Conservation (phyloP, 2,329 filamentous ascomycete genomes). For the Hymenoscyphus fructigenus region DNA sequence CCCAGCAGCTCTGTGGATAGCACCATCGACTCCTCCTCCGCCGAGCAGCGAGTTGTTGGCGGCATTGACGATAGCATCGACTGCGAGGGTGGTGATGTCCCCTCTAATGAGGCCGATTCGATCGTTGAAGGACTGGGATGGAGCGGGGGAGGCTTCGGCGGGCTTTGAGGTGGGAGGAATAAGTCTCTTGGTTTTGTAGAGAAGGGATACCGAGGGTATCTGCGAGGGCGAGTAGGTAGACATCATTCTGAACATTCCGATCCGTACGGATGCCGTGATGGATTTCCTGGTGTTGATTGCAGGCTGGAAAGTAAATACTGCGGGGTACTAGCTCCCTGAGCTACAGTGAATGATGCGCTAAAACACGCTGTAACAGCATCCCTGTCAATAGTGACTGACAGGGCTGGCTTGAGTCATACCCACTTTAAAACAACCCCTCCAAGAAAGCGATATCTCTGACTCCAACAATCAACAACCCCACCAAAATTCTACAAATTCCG, state of each 20-base stretch:
- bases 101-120: slow-evolving; percentile 68
- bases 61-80: slow-evolving; percentile 90
- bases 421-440: slow-evolving; percentile 8
- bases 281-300: background rate
- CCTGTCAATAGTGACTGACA: background rate
- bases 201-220: slow-evolving; percentile 35
- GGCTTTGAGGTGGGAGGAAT: slow-evolving; percentile 26
- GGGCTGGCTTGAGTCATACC: slow-evolving; percentile 3
- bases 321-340: background rate
- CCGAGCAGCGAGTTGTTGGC: slow-evolving; percentile 78
- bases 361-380: background rate
- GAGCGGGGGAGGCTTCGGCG: slow-evolving; percentile 25
- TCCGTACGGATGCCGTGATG: slow-evolving; percentile 6
- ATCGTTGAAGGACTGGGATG: slow-evolving; percentile 62
- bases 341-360: background rate
- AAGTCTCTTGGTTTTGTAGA: slow-evolving; percentile 36
- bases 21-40: slow-evolving; percentile 87
- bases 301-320: background rate
- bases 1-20: slow-evolving; percentile 84
- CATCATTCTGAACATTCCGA: slow-evolving; percentile 30
- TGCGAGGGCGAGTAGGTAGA: slow-evolving; percentile 28
- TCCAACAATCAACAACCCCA: slow-evolving; percentile 8
- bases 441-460: slow-evolving; percentile 1
- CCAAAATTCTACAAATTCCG: background rate
- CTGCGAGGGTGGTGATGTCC: slow-evolving; percentile 77